phyloP scores from a whole-genome alignment of 2,329 filamentous ascomycete genomes.

The Monosporascus sp. region DNA sequence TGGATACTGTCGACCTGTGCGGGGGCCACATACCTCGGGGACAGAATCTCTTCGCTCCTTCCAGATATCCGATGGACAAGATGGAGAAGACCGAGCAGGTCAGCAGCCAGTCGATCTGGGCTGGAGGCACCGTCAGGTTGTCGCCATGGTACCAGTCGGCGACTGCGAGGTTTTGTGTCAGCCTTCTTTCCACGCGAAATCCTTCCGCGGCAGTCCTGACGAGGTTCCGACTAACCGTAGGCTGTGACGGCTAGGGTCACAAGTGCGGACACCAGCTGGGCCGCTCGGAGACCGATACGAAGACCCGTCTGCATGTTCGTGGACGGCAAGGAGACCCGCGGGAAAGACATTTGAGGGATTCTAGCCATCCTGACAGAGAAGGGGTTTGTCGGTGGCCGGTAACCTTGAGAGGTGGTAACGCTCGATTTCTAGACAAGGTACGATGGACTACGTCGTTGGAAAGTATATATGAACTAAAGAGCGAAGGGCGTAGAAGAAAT shows the following conservation, averaged over 20 bases:
- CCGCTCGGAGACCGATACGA: slow-evolving; percentile 40
- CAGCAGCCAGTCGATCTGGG: slow-evolving; percentile 53
- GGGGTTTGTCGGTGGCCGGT: neutral
- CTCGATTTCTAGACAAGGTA: too few species aligned
- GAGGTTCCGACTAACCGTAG: slow-evolving; percentile 37
- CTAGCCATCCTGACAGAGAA: slow-evolving; percentile 14
- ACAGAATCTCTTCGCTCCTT: slow-evolving; percentile 41
- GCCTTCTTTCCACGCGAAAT: neutral
- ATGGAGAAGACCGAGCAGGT: slow-evolving; percentile 50
- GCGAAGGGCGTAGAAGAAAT: neutral
- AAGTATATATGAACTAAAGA: neutral
- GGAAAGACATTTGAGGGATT: slow-evolving; percentile 4
- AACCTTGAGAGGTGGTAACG: too few species aligned
- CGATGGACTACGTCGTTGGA: too few species aligned
- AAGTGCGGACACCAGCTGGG: slow-evolving; percentile 41
- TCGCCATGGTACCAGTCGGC: slow-evolving; percentile 55
- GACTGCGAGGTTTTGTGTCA: slow-evolving; percentile 35
- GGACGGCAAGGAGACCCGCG: neutral
- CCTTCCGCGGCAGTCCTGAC: neutral
- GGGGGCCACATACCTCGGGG: slow-evolving; percentile 31
- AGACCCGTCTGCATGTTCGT: slow-evolving; percentile 29
- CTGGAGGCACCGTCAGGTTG: slow-evolving; percentile 49
- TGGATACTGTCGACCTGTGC: neutral
- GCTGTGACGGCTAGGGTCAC: slow-evolving; percentile 43
- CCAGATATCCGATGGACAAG: slow-evolving; percentile 49